These are phyloP conservation scores for Asclepias syriaca DNA, from an alignment of 257 asterid genomes.

Conservation along the genomic window DNA sequence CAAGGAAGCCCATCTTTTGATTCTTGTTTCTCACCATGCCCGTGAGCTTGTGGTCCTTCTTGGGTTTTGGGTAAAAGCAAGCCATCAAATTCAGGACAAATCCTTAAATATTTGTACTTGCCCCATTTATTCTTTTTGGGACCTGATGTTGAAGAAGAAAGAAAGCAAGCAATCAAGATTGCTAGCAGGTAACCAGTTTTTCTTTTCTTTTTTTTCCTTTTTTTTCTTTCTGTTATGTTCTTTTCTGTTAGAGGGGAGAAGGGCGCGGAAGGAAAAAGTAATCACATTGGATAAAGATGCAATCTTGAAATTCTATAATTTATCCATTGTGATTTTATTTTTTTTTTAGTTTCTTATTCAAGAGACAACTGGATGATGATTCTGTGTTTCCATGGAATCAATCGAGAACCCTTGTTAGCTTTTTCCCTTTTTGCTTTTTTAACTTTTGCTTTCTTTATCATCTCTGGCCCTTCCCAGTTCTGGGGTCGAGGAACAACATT, in stretches of 20 bases:
- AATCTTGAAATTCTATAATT: neutral
- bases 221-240: neutral
- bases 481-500: neutral
- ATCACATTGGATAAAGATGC: neutral
- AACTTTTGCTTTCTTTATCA: neutral
- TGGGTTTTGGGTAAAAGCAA: neutral
- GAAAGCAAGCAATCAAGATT: too few species aligned
- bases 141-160: neutral
- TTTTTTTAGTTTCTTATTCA: neutral
- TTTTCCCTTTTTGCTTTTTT: neutral
- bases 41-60: neutral
- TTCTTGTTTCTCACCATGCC: neutral
- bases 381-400: conserved; percentile 4
- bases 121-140: neutral
- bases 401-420: neutral
- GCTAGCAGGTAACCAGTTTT: neutral
- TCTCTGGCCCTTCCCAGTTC: neutral
- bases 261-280: neutral
- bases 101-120: neutral
- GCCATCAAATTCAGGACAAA: conserved; percentile 2
- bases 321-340: neutral
- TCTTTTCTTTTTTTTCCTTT: too few species aligned
- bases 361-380: neutral
- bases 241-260: neutral
- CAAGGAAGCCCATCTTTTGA: neutral